Evolutionary conservation across 2,329 filamentous ascomycete species (phyloP), one percentile per base, ranked within the genome.

Genomic region (Emergomyces pasteurianus): DNA sequence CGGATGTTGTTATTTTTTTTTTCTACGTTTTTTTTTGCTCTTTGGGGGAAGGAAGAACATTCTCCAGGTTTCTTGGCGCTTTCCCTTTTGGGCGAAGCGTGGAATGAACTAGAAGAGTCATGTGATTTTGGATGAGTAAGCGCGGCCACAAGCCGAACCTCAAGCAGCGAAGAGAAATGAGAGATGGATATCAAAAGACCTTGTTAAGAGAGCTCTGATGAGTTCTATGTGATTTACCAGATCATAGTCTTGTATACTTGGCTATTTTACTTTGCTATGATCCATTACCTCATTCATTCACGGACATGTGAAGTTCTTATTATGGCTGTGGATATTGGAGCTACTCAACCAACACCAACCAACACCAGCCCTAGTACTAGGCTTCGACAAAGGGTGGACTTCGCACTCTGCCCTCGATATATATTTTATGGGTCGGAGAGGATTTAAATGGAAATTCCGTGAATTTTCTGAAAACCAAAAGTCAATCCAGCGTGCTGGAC

Each of bases 31-130:
- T 49, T 26, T 26, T 49, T 21, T 26, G 26, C 28, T 21, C 1
- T 49, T 49, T 3, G n/a, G n/a, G 10, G n/a, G 21, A 10, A 12
- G 21, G 23, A 6, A 21, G n/a, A 72, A 71, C 66, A 67, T 71
- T 73, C 72, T 72, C 71, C 73, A 68, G 71, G 72, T 72, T 70
- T 73, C 74, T 75, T 74, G 73, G 74, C 74, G 67, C 63, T 73
- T 50, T n/a, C 53, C 60, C 46, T 56, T 31, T 46, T 58, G 23
- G 43, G 34, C 56, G 21, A 28, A 21, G 26, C 14, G 23, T 60
- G 40, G 73, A 75, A 75, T 67, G 68, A 68, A 70, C 71, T 75
- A 74, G 73, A 75, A 54, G 74, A 61, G 64, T 75, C 73, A 75
- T 71, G 71, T 75, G 73, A 14, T 38, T 3, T 0, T 2, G 6